Evolutionary conservation across 2,329 filamentous ascomycete genomes (phyloP).

Genomic region (Aspergillus puulaauensis): DNA sequence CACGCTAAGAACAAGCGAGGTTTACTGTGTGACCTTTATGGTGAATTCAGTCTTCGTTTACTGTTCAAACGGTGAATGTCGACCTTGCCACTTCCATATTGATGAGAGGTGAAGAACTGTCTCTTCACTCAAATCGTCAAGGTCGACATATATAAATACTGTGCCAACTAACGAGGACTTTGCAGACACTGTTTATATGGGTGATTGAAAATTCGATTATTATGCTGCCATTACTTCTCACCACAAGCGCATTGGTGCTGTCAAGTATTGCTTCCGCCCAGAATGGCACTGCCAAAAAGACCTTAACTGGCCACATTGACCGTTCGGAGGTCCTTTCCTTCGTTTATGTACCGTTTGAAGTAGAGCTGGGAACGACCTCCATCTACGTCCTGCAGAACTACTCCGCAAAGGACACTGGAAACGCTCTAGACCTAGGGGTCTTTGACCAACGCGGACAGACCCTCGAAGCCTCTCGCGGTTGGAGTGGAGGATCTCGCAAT

Average conservation of each 20-base stretch:
- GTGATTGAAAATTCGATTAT: neutral
- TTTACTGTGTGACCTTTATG: no score
- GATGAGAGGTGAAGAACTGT: no score
- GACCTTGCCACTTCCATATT: no score
- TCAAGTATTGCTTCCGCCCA: neutral
- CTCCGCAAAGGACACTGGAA: neutral
- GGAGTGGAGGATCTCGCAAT: neutral
- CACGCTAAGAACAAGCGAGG: no score
- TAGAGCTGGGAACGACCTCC: neutral
- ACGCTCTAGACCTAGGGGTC: neutral
- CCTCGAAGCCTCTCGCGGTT: neutral
- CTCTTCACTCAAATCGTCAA: no score
- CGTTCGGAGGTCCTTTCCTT: conserved; percentile 20
- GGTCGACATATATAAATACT: neutral
- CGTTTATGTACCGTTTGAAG: conserved; percentile 15
- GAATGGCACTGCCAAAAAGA: conserved; percentile 9
- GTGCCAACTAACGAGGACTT: neutral
- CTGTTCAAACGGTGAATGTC: no score
- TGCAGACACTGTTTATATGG: neutral
- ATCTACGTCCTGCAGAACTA: neutral
- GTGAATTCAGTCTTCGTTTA: no score
- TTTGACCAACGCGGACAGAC: neutral
- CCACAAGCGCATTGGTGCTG: neutral
- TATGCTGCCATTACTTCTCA: neutral
- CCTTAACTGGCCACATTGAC: conserved; percentile 13